Evolutionary conservation across 495 filamentous ascomycete genomes (phyloP), one percentile per base, ranked within the genome.

Genomic region (Oleoguttula mirabilis): DNA sequence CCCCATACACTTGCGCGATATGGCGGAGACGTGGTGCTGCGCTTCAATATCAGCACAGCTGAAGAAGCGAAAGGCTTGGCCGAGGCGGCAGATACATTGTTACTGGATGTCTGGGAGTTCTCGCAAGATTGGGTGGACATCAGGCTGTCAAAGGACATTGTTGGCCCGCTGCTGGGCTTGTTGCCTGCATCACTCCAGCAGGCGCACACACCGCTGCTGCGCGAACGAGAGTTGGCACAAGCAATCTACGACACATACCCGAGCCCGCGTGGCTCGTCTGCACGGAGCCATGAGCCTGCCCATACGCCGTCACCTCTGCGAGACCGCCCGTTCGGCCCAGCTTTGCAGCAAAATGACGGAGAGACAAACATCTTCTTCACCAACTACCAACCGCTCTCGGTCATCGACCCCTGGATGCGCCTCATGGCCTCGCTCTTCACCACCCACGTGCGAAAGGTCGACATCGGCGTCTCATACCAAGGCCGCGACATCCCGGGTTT

Each of bases 21-120:
- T 58, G 77, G 74, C 33, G 72, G 78, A 32, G 80, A 94, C 57
- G 68, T 94, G 12, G 88, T 98, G 11, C 64, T 95, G 27, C 78
- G 90, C 12, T 95, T 95, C 70, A 84, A 82, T 55, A 62, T 94
- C 43, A 76, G 69, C 41, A 75, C 73, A 33, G 54, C 66, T 10
- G 70, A 77, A 20, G 83, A 98, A 51, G 82, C 83, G 39, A 64
- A 65, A 32, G 78, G 80, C 2, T 65, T 98, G 43, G 73, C 79
- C 10, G 69, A 80, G 43, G 90, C 85, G 12, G 66, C 79, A 7
- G 71, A 82, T 33, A 75, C 79, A 28, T 71, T 95, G 22, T 75
- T 87, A 47, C 62, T 96, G 6, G 90, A 98, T 58, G 76, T 94
- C 3, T 98, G 90, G 90, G 79, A 80, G 14, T 85, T 83, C 38